Evolutionary conservation across 306 rosid genomes (phyloP).

Genomic region (Geum urbanum): DNA sequence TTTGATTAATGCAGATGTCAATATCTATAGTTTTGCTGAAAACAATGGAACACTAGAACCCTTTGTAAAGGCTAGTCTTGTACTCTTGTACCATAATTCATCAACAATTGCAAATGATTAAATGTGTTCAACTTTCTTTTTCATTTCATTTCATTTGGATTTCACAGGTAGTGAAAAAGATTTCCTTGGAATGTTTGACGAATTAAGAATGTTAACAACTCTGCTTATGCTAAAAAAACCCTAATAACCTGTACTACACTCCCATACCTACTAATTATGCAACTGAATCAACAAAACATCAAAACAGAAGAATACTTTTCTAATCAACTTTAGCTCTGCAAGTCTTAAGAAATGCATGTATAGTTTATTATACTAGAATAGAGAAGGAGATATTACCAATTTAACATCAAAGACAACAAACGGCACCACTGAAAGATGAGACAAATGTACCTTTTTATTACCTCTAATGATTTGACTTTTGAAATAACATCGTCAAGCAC

Average conservation of each 20-base stretch:
- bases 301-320: background rate
- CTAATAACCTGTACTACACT: background rate
- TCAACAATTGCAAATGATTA: background rate
- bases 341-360: background rate
- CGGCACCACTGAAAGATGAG: conserved; percentile 14
- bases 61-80: background rate
- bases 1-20: too few relatives aligned
- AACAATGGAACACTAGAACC: background rate
- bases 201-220: background rate
- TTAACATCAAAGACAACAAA: conserved; percentile 13
- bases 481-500: background rate
- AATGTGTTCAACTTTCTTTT: background rate
- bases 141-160: background rate
- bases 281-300: background rate
- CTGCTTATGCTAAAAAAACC: too few relatives aligned
- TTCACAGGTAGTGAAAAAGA: background rate
- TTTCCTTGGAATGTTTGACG: background rate
- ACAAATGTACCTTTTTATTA: conserved; percentile 7
- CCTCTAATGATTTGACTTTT: conserved; percentile 9
- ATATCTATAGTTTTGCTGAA: too few relatives aligned
- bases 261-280: background rate
- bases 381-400: background rate
- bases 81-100: background rate
- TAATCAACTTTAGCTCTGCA: background rate
- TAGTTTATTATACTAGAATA: background rate